Base-by-base conservation (phyloP, 345 rosid species). In the Physaria fendleri region DNA sequence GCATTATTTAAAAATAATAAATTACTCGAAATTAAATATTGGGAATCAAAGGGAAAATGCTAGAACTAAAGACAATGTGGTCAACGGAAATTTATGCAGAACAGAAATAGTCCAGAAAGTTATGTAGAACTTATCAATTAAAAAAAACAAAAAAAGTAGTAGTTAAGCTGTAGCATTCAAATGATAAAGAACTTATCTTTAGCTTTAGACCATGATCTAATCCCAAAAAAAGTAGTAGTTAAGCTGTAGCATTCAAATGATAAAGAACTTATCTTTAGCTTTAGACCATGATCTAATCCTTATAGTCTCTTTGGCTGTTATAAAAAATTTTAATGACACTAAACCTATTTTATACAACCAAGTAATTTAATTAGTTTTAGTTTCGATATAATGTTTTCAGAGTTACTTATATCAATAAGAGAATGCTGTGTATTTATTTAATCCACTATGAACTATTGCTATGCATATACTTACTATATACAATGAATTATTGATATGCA, bases 401-500 rank as follows among this genome's bases (percentile, higher is more conserved):
- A 3, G 44, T 16, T 16, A 16, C 0, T 14, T 15, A 38, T 38
- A 1, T 17, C 6, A 1, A 42, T 42, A 18, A 42, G 46, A 42
- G 6, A 18, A 42, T 10, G 13, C 23, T 37, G 3, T 32, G 10
- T 32, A 3, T 30, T 30, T 30, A 9, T 30, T 9, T 29, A 5
- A 9, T 32, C 11, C 4, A n/a, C n/a, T n/a, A n/a, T n/a, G n/a
- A n/a, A n/a, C n/a, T n/a, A n/a, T n/a, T n/a, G n/a, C n/a, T n/a
- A n/a, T n/a, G n/a, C n/a, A n/a, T n/a, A n/a, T n/a, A n/a, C n/a
- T n/a, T n/a, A n/a, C n/a, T 4, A 42, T 17, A 18, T 38, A 25
- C 21, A 7, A 10, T 42, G 25, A 53, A 64, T 53, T 32, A 43
- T 64, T 42, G 53, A 34, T 33, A 22, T 64, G 52, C 44, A 64